Evolutionary conservation across 495 filamentous ascomycete genomes (phyloP).

Genomic region (Annulohypoxylon nitens): DNA sequence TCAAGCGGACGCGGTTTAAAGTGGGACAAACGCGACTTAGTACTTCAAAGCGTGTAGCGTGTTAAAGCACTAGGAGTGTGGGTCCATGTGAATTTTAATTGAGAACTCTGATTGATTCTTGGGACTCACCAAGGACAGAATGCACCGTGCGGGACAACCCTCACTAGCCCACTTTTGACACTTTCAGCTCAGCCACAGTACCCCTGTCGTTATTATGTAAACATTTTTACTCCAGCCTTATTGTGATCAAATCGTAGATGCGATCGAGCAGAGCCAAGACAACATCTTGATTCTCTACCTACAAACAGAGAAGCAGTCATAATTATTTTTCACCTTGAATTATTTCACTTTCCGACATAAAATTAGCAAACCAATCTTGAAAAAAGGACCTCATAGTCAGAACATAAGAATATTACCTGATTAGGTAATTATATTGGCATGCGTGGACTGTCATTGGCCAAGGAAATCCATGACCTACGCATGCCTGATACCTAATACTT

Average conservation of each 20-base stretch:
- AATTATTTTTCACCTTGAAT: background rate
- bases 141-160: conserved; percentile 15
- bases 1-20: conserved; percentile 25
- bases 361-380: background rate
- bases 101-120: conserved; percentile 11
- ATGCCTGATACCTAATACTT: background rate
- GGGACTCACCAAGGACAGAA: background rate
- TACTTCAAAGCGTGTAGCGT: conserved; percentile 20
- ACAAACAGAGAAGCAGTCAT: background rate
- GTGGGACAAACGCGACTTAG: conserved; percentile 39
- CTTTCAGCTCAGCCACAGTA: background rate
- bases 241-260: background rate
- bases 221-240: conserved; percentile 1
- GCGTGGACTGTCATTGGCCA: background rate
- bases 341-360: background rate
- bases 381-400: background rate
- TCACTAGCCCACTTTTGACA: background rate
- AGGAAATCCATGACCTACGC: background rate
- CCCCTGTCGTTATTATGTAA: conserved; percentile 3
- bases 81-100: too few species aligned
- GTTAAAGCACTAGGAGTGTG: conserved; percentile 24
- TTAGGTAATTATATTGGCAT: conserved; percentile 7
- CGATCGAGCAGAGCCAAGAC: background rate
- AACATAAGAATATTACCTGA: background rate
- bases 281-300: background rate